Conservation (phyloP, 768 basidiomycete species). For the Lactarius quietus region DNA sequence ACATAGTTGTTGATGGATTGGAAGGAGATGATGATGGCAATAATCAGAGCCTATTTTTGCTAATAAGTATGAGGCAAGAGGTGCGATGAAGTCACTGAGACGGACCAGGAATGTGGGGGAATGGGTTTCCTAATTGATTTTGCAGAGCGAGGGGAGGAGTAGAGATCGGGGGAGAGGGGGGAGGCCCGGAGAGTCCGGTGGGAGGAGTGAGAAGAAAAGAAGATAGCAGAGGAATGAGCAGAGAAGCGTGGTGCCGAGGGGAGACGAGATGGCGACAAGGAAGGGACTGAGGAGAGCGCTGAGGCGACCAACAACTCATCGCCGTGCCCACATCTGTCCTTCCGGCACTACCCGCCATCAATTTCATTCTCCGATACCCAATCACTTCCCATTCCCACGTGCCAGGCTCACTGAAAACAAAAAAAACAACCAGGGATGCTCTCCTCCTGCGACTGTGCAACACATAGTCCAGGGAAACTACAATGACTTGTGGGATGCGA, state of each 20-base stretch:
- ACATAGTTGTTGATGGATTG: slow-evolving; percentile 45
- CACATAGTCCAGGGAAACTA: neutral
- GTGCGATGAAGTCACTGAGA: slow-evolving; percentile 4
- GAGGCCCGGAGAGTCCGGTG: neutral
- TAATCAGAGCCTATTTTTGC: slow-evolving; percentile 9
- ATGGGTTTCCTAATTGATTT: slow-evolving; percentile 17
- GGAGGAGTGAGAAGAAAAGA: slow-evolving; percentile 3
- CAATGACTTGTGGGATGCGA: neutral
- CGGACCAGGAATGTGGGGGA: slow-evolving; percentile 2
- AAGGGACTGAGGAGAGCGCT: slow-evolving; percentile 19
- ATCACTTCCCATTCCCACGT: neutral
- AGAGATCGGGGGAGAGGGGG: neutral
- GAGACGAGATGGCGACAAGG: slow-evolving; percentile 19
- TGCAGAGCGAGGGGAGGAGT: neutral
- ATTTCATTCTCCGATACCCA: slow-evolving; percentile 18
- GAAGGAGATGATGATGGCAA: neutral
- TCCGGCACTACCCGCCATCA: slow-evolving; percentile 11
- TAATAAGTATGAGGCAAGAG: slow-evolving; percentile 1
- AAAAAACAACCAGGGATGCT: neutral
- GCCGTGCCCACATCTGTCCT: slow-evolving; percentile 5
- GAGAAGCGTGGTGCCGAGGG: neutral
- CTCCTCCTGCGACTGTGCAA: neutral
- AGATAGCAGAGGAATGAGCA: neutral
- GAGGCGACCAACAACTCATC: slow-evolving; percentile 21
- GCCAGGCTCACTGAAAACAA: neutral